phyloP scores from a whole-genome alignment of 306 rosid species.

The Cucumis sativus region Cucumber_9930_V3 NC_026660.2:10487501-10488000 shows the following conservation, averaged over 20 bases:
- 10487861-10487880: slow-evolving; percentile 1
- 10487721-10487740: neutral
- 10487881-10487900: neutral
- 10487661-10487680: neutral
- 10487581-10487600: slow-evolving; percentile 3
- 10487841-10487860: neutral
- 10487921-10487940: neutral
- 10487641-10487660: neutral
- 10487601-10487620: neutral
- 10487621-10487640: neutral
- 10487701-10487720: neutral
- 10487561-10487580: neutral
- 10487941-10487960: neutral
- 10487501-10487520: too few species aligned
- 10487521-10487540: neutral
- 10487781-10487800: slow-evolving; percentile 4
- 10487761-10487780: neutral
- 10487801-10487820: neutral
- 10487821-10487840: neutral
- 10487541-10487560: neutral
- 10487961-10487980: too few species aligned
- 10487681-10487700: neutral
- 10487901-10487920: neutral
- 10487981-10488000: too few species aligned
- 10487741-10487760: slow-evolving; percentile 7